Percentiles rank a stretch among this genome's conserved stretches.
Conservation (phyloP, 164 flowering plant species). For the Nelumbo lutea region DNA sequence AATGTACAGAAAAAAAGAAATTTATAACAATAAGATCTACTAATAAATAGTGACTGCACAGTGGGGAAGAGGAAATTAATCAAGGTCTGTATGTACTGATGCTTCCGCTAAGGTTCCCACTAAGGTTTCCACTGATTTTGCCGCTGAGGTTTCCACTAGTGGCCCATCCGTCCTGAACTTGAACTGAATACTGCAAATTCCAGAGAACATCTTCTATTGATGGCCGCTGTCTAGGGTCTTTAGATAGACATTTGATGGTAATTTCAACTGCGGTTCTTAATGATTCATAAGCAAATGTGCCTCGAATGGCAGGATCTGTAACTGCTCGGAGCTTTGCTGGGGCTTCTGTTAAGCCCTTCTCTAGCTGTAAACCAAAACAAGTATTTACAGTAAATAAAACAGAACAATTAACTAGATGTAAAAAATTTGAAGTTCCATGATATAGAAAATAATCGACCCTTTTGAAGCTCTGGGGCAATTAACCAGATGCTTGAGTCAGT, state of each 20-base stretch:
- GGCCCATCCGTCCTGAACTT: constrained; percentile 86
- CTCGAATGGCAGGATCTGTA: constrained; percentile 51
- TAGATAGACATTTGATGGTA: constrained; percentile 51
- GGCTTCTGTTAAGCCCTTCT: constrained; percentile 41
- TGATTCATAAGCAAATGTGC: constrained; percentile 69
- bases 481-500: too few species aligned
- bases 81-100: constrained; percentile 19
- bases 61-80: neutral
- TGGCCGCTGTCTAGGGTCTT: constrained; percentile 55
- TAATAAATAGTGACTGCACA: too few species aligned
- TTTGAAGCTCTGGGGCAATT: too few species aligned
- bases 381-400: neutral
- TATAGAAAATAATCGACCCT: too few species aligned
- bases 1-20: too few species aligned
- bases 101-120: neutral
- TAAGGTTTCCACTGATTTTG: constrained; percentile 22
- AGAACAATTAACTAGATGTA: neutral
- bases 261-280: constrained; percentile 56
- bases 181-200: constrained; percentile 86
- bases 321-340: constrained; percentile 36
- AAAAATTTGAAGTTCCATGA: too few species aligned
- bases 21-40: too few species aligned
- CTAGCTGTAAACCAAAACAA: constrained; percentile 40
- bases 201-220: constrained; percentile 87
- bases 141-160: constrained; percentile 62